Evolutionary conservation across 2,329 filamentous ascomycete genomes (phyloP).

Genomic region (Cladophialophora psammophila): DNA sequence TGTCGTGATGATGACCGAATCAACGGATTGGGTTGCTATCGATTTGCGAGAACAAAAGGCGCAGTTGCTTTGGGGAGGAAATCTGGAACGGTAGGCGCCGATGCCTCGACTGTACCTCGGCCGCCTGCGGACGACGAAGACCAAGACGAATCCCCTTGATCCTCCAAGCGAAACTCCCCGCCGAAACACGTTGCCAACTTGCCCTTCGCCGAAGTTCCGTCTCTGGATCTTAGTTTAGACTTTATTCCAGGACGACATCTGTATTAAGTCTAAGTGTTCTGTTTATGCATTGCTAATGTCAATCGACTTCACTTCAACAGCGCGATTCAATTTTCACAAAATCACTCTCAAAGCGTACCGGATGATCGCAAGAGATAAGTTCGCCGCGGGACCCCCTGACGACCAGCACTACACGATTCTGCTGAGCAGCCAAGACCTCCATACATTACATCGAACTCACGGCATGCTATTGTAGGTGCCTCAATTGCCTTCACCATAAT

Average conservation of each 20-base stretch:
- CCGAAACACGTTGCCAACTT: slow-evolving; percentile 10
- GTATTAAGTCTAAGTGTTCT: background rate
- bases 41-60: background rate
- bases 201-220: slow-evolving; percentile 3
- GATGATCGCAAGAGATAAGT: no score
- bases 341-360: background rate
- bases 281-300: background rate
- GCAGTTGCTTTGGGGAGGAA: background rate
- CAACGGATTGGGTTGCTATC: background rate
- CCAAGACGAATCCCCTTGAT: background rate
- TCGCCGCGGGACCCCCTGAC: background rate
- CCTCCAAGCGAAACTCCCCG: slow-evolving; percentile 17
- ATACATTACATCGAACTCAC: background rate
- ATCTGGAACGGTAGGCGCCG: background rate
- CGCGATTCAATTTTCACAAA: background rate
- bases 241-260: background rate
- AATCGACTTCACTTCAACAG: background rate
- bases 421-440: background rate
- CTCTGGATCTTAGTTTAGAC: background rate
- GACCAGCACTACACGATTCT: background rate
- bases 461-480: slow-evolving; percentile 8
- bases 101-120: slow-evolving; percentile 10
- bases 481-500: slow-evolving; percentile 10
- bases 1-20: slow-evolving; percentile 9
- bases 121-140: background rate